Base-by-base conservation (phyloP, 2,329 filamentous ascomycete genomes). In the Zymoseptoria crescenta region DNA sequence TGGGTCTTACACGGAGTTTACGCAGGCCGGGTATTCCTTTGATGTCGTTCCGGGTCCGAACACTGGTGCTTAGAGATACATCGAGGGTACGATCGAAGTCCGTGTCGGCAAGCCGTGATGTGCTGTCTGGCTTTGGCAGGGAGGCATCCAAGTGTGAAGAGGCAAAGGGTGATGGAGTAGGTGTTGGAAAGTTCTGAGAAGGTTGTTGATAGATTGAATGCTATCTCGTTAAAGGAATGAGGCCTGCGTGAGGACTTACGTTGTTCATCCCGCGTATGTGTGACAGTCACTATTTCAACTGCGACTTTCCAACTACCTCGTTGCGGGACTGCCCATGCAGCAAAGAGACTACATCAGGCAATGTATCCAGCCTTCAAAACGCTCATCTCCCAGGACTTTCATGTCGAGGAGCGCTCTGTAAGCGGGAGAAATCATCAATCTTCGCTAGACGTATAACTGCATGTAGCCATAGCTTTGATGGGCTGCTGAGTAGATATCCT, bases 361-460 rank as follows among this genome's bases (percentile, higher is more conserved):
- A 45, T 45, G 35, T 45, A 45, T 45, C 35, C 35, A 45, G 35
- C 35, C 35, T 45, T 45, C 35, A 45, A 45, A 45, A 45, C 35
- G 35, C 35, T 45, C 35, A 45, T 45, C 35, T 45, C 35, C 35
- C 35, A 29, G 24, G 29, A 52, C 24, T 29, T 52, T 27, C 24
- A 27, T 29, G 51, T 52, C 51, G 27, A 52, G 51, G 24, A 52
- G 29, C 29, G 51, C 29, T 52, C 51, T 52, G 51, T 52, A 52
- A 52, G 51, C 51, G 51, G 51, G 20, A 27, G 19, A 21, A 28
- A 52, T 13, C 29, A 27, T 52, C 51, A 52, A 52, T 52, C 51
- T 52, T 52, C 51, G 51, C 51, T 52, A 52, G 51, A 29, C 51
- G 51, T 52, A 52, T 52, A 52, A 52, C 51, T 52, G 51, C 51